A percentile compares a stretch with the other conserved stretches of the same genome.
Evolutionary conservation across 2,329 filamentous ascomycete species (phyloP).

Genomic region (Penicillium paneum): DNA sequence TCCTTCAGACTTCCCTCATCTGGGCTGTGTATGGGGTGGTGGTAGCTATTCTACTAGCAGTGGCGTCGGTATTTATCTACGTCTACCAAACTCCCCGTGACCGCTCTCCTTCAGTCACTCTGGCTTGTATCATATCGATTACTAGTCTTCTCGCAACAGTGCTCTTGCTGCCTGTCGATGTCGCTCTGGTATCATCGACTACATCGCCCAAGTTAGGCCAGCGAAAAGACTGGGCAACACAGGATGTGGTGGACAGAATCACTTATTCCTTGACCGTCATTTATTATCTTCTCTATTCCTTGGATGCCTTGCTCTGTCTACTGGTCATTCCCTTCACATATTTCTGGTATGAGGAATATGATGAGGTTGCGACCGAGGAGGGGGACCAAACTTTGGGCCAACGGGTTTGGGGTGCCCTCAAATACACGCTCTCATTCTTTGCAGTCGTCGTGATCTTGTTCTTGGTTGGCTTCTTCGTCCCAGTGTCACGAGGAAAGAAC

Average conservation of each 20-base stretch:
- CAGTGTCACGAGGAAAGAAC: conserved; percentile 65
- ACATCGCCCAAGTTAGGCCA: conserved; percentile 69
- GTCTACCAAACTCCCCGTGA: conserved; percentile 88
- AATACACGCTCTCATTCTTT: conserved; percentile 86
- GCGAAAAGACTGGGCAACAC: conserved; percentile 94
- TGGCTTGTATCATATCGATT: conserved; percentile 81
- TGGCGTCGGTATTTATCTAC: conserved; percentile 81
- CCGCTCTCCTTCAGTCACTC: conserved; percentile 74
- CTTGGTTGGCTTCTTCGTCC: conserved; percentile 89
- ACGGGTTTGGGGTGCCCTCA: conserved; percentile 77
- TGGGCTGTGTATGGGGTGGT: conserved; percentile 91
- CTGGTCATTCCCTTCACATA: conserved; percentile 92
- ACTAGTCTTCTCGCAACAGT: conserved; percentile 87
- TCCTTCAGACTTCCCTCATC: conserved; percentile 85
- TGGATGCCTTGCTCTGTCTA: conserved; percentile 86
- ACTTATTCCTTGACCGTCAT: conserved; percentile 77
- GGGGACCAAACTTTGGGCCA: conserved; percentile 68
- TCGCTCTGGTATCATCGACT: conserved; percentile 89
- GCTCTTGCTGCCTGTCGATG: conserved; percentile 88
- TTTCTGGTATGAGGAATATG: conserved; percentile 97
- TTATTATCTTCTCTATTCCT: conserved; percentile 88
- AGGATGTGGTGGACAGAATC: conserved; percentile 73
- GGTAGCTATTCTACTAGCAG: conserved; percentile 69
- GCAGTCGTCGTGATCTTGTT: conserved; percentile 73
- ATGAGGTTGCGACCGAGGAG: conserved; percentile 80